These are phyloP conservation scores for Astrothelium subdiscretum DNA, from an alignment of 495 filamentous ascomycete species.

Conservation along the genomic window DNA sequence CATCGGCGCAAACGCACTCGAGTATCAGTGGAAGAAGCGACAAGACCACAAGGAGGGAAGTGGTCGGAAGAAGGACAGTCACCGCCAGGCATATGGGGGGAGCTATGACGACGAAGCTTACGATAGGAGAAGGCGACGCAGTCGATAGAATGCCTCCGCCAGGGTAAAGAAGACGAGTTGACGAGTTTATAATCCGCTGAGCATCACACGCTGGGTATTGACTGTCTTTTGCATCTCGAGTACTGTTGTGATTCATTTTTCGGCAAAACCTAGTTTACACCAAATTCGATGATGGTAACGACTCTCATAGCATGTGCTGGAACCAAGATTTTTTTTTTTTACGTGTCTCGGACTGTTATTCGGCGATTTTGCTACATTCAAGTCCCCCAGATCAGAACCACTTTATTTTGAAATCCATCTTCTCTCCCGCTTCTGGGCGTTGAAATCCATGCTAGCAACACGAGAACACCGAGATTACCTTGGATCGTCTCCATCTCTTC, in stretches of 20 bases:
- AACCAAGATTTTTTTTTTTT: not conserved
- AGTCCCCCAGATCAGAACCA: too few relatives aligned
- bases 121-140: not conserved
- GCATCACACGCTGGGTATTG: too few relatives aligned
- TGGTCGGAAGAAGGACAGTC: slow-evolving; percentile 2
- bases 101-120: not conserved
- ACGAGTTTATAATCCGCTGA: not conserved
- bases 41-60: slow-evolving; percentile 7
- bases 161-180: not conserved
- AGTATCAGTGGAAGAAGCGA: slow-evolving; percentile 13
- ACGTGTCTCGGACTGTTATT: not conserved
- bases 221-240: too few relatives aligned
- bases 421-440: too few relatives aligned
- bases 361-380: too few relatives aligned
- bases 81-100: slow-evolving; percentile 12
- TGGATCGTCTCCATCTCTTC: too few relatives aligned
- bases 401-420: too few relatives aligned
- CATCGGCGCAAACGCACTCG: slow-evolving; percentile 13
- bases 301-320: not conserved
- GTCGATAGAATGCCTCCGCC: not conserved
- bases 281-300: not conserved
- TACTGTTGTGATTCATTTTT: too few relatives aligned
- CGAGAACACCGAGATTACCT: too few relatives aligned
- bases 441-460: too few relatives aligned
- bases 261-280: not conserved